Evolutionary conservation across 352 stramenopile species (phyloP), one percentile per base, ranked within the genome.

Genomic region (Phytophthora podocarpi): DNA sequence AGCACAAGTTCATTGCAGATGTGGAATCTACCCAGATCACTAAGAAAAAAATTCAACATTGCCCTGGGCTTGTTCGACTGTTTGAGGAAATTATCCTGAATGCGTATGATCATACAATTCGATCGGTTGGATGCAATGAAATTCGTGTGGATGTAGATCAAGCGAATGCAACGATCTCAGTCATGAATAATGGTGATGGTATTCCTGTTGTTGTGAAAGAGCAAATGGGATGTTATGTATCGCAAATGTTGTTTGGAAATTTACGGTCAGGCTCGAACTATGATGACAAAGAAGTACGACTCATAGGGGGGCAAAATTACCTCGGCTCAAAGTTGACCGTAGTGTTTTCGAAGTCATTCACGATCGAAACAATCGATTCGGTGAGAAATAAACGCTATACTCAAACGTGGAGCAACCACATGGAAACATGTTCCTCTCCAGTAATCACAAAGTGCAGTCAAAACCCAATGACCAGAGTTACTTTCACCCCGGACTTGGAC

Each of bases 81-180:
- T 50, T 23, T 18, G 45, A 53, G 11, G 45, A 53, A 16, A 28
- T 41, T 6, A 12, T 53, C 3, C 9, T 53, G 45, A 53, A 53
- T 16, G 31, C 27, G 13, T 53, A 21, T 27, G 45, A 53, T 24
- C 24, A 53, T 11, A 39, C 8, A 4, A 11, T 40, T 4, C 45
- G 45, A 5, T 26, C 27, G 5, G 13, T 2, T 5, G 16, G 26
- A 5, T 40, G 24, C 26, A 27, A 21, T 3, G 28, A 39, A 15
- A 39, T 53, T 15, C 11, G 13, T 2, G 45, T 53, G 4, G 41
- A 5, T 11, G 21, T 53, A 4, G 20, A 53, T 28, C 4, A 23
- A 9, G 27, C 20, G 15, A 28, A 23, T 2, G n/a, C 6, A 2
- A 11, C 4, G 3, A 41, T 53, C 12, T 30, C 26, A 21, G 45